Evolutionary conservation across 2,329 filamentous ascomycete species (phyloP), one percentile per base, ranked within the genome.

Genomic region (Cordyceps tenuipes): DNA sequence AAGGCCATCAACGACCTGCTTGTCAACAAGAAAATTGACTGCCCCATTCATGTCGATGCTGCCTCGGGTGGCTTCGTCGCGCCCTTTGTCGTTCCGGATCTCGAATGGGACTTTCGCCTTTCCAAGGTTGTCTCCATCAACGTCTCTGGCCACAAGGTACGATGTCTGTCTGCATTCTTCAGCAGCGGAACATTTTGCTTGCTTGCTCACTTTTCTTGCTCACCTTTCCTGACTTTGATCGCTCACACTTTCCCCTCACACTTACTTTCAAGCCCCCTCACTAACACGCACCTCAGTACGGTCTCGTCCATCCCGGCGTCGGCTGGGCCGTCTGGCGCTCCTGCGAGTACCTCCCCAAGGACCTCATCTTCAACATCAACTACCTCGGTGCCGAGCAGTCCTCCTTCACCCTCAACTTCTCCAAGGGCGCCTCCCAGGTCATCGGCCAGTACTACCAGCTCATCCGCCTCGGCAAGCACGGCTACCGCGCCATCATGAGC

Each of bases 281-380:
- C 48, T 59, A 19, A 59, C 39, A 36, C 5, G 63, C 54, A 52
- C 39, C 49, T 1, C 62, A 79, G 78, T 84, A 84, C 64, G 79
- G 80, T 21, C 77, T 85, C 21, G 79, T 95, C 54, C 96, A 97
- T 71, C 92, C 92, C 0, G 92, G 93, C 72, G 90, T 97, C 15
- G 93, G 93, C 61, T 97, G 93, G 93, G 86, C 93, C 12, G 80
- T 97, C 65, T 97, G 92, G 91, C 85, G 92, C 52, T 83, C 85
- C 44, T 83, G 90, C 55, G 87, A 94, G 72, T 94, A 81, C 75
- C 82, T 96, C 3, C 93, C 93, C 8, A 82, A 93, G 70, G 92
- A 97, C 69, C 86, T 97, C 23, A 91, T 97, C 68, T 97, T 97
- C 84, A 97, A 96, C 81, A 97, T 97, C 82, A 97, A 97, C 82